Conservation (phyloP, 2,329 filamentous ascomycete genomes). For the Epichloe baconii region DNA sequence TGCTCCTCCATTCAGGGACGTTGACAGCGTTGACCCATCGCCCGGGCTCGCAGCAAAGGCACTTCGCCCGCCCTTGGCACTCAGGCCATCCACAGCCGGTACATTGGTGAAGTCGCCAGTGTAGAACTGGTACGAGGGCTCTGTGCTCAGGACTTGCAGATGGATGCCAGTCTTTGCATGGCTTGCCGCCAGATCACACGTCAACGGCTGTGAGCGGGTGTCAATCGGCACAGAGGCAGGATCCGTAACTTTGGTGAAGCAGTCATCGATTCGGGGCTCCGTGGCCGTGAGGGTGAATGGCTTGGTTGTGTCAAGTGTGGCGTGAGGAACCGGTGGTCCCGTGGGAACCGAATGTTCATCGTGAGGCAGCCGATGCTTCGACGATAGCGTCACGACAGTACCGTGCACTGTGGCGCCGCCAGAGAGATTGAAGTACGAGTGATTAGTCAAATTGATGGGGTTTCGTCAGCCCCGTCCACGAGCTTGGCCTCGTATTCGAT, state of each 20-base stretch:
- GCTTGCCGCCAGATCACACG: conserved; percentile 55
- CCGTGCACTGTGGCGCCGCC: conserved; percentile 39
- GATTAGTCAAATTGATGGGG: conserved; percentile 87
- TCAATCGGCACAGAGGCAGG: conserved; percentile 49
- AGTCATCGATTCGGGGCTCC: conserved; percentile 75
- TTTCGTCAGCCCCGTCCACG: conserved; percentile 71
- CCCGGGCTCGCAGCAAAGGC: conserved; percentile 85
- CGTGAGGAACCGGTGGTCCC: conserved; percentile 49
- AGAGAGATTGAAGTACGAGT: conserved; percentile 65
- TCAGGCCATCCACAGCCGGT: conserved; percentile 47
- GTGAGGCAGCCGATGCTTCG: conserved; percentile 56
- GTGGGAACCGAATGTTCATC: conserved; percentile 64
- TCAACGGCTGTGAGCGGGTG: conserved; percentile 49
- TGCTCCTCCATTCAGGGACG: conserved; percentile 62
- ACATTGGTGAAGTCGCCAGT: conserved; percentile 78
- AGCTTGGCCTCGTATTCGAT: conserved; percentile 87
- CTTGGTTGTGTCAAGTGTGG: conserved; percentile 50
- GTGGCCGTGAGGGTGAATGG: conserved; percentile 59
- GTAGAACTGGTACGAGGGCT: conserved; percentile 96
- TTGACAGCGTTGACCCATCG: conserved; percentile 85
- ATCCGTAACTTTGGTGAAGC: conserved; percentile 65
- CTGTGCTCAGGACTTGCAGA: conserved; percentile 78
- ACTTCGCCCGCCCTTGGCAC: conserved; percentile 52
- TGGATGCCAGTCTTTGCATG: conserved; percentile 65
- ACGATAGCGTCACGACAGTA: conserved; percentile 53